Evolutionary conservation across 208 protist genomes (phyloP).

Genomic region (Acanthamoeba polyphaga): DNA sequence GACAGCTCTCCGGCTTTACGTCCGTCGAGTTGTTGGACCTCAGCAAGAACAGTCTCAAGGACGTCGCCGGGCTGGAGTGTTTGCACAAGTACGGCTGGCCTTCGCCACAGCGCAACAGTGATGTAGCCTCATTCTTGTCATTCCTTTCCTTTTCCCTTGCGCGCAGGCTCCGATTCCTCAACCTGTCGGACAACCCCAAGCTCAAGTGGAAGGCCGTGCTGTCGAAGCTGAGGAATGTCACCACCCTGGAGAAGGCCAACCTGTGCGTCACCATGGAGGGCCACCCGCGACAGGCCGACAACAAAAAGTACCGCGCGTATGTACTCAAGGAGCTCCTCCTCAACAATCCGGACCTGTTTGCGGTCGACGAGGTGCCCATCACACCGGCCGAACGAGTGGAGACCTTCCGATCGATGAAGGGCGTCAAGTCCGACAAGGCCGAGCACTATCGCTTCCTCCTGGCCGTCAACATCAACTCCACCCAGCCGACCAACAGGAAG

Average conservation of each 20-base stretch:
- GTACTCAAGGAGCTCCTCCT: constrained; percentile 58
- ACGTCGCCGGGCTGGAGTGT: constrained; percentile 44
- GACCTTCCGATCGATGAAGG: constrained; percentile 46
- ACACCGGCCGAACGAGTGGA: constrained; percentile 37
- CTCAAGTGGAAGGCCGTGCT: constrained; percentile 59
- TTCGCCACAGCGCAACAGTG: background rate
- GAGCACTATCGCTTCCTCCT: constrained; percentile 70
- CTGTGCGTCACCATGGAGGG: constrained; percentile 30
- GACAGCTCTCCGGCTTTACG: constrained; percentile 24
- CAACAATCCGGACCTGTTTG: constrained; percentile 52
- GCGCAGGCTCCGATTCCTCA: constrained; percentile 40
- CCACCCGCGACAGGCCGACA: constrained; percentile 64
- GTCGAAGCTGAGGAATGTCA: background rate
- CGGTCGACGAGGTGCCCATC: constrained; percentile 50
- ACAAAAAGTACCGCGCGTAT: constrained; percentile 65
- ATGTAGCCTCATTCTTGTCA: background rate
- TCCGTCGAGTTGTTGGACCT: constrained; percentile 46
- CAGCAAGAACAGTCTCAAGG: constrained; percentile 57
- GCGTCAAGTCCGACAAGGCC: constrained; percentile 27
- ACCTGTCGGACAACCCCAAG: constrained; percentile 64
- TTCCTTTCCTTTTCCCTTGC: background rate
- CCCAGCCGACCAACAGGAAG: constrained; percentile 40
- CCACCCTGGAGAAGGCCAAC: constrained; percentile 52
- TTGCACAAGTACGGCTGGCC: background rate
- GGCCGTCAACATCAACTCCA: constrained; percentile 50